phyloP scores from a whole-genome alignment of 345 rosid species.

The Euphorbia lathyris region DNA sequence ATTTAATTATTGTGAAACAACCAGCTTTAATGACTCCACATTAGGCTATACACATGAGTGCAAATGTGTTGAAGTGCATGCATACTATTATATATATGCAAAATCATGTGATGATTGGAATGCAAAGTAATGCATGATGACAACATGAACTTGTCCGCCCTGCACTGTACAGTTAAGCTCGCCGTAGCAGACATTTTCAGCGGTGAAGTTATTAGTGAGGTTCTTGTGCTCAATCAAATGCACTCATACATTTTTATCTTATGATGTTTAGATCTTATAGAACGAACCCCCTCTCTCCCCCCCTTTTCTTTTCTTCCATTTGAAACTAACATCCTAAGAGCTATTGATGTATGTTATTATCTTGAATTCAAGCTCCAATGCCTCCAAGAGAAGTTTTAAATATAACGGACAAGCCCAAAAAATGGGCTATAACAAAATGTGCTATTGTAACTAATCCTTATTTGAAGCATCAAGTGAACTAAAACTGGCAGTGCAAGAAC shows the following conservation, averaged over 20 bases:
- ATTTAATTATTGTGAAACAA: background rate
- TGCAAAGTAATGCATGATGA: background rate
- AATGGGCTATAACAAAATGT: constrained; percentile 12
- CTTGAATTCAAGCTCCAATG: constrained; percentile 14
- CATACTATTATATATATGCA: background rate
- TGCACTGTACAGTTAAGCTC: background rate
- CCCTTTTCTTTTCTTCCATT: constrained; percentile 15
- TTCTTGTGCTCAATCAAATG: background rate
- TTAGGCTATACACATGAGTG: background rate
- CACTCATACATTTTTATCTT: background rate
- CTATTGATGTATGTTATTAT: constrained; percentile 4
- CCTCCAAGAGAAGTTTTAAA: constrained; percentile 3
- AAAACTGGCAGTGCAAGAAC: constrained; percentile 20
- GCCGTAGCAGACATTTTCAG: background rate
- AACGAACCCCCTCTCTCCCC: too few species aligned
- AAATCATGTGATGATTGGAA: background rate
- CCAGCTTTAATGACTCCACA: background rate
- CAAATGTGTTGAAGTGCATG: background rate
- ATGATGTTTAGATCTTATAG: background rate
- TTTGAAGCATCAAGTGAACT: constrained; percentile 32
- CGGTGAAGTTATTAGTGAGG: background rate
- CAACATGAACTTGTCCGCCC: background rate
- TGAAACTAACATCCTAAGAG: constrained; percentile 31
- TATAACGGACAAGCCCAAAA: constrained; percentile 10
- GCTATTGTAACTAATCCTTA: constrained; percentile 9